Base-by-base conservation (phyloP, 768 basidiomycete species). In the Gautieria morchelliformis region DNA sequence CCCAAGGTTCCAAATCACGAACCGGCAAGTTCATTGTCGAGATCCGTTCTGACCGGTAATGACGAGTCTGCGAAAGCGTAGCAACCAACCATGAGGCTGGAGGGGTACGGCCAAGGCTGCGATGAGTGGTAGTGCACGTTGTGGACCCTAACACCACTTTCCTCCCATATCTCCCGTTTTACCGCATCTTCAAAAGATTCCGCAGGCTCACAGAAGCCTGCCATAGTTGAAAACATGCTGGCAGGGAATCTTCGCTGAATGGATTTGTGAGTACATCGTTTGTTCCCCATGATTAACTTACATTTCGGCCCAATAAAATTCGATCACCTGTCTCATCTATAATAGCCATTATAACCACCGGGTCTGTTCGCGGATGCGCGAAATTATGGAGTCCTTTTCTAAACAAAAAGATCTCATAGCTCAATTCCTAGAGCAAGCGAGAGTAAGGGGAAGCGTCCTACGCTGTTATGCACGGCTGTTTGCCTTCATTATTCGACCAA, bases 11-110 rank as follows among this genome's bases (percentile, higher is more conserved):
- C 32, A 20, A 30, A 19, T 49, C 15, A 48, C 79, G 51, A 59
- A 88, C 93, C 91, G 65, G 85, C 84, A n/a, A 99, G 80, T 72
- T 99, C 95, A 63, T 95, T 95, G 66, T 97, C 95, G 2, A 99
- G 78, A 67, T 97, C 93, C 8, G 76, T 73, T 15, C 92, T 81
- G 58, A 97, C 86, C 6, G 81, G 79, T 64, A 92, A 76, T 4
- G 79, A 74, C 1, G 84, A 74, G 72, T 85, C 89, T 9, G 81
- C 93, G 44, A 80, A 78, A 2, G 86, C 91, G 65, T 87, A 93
- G 67, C 88, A 92, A 14, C 93, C 93, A 9, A 92, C 78, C 93
- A 96, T 94, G 41, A 93, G 73, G 67, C 82, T 92, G 14, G 91
- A 81, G 8, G 93, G 93, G 72, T 83, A 95, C 2, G 94, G 94